Evolutionary conservation across 2,329 filamentous ascomycete genomes (phyloP).

Genomic region (Zelopaecilomyces penicillatus): DNA sequence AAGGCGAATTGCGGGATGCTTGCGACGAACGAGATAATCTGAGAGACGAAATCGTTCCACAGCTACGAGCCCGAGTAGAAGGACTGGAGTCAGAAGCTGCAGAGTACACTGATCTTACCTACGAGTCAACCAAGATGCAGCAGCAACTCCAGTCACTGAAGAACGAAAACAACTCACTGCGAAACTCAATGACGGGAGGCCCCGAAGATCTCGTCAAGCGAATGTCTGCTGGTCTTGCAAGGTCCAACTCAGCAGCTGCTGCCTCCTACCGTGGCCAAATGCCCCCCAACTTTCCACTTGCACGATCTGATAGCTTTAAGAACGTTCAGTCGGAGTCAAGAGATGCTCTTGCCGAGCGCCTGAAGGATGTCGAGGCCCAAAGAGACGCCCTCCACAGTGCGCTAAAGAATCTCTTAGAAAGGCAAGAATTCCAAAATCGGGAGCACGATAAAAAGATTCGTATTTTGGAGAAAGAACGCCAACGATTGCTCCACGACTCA

Average conservation of each 20-base stretch:
- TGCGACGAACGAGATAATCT: slow-evolving; percentile 88
- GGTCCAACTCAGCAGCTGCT: slow-evolving; percentile 61
- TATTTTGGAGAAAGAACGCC: slow-evolving; percentile 68
- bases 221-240: slow-evolving; percentile 43
- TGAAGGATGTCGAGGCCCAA: slow-evolving; percentile 91
- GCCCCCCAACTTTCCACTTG: slow-evolving; percentile 35
- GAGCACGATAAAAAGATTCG: slow-evolving; percentile 76
- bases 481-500: slow-evolving; percentile 59
- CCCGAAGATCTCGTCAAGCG: slow-evolving; percentile 12
- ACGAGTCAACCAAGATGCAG: slow-evolving; percentile 76
- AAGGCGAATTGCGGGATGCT: slow-evolving; percentile 70
- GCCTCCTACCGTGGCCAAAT: slow-evolving; percentile 32
- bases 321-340: slow-evolving; percentile 45
- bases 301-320: slow-evolving; percentile 53
- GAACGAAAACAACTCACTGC: slow-evolving; percentile 54
- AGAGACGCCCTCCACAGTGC: slow-evolving; percentile 85
- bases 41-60: slow-evolving; percentile 77
- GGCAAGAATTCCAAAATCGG: slow-evolving; percentile 76
- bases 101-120: slow-evolving; percentile 64
- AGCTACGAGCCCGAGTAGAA: slow-evolving; percentile 66
- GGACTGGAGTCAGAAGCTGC: slow-evolving; percentile 68
- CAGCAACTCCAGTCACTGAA: slow-evolving; percentile 71
- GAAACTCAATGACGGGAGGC: slow-evolving; percentile 24
- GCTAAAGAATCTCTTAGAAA: slow-evolving; percentile 73
- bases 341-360: slow-evolving; percentile 64